These are phyloP conservation scores for Posidonia australis DNA, from an alignment of 106 monocot species.

Conservation along the genomic window DNA sequence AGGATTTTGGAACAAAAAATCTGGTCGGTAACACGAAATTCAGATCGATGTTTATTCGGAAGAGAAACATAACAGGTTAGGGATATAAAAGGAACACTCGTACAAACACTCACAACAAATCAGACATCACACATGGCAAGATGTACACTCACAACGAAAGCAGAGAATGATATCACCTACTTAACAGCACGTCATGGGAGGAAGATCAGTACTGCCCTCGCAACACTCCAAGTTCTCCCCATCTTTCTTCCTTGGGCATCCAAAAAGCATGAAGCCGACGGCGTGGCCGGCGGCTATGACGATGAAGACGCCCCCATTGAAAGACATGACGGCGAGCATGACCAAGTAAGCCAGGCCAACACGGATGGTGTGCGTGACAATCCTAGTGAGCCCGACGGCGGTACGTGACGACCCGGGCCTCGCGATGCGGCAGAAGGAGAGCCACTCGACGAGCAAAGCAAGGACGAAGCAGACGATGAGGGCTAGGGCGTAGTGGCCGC, in stretches of 20 bases:
- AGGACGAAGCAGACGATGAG: slow-evolving; percentile 20
- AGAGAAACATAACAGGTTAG: too few species aligned
- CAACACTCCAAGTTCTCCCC: too few species aligned
- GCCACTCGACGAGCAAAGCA: slow-evolving; percentile 19
- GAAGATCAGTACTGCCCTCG: too few species aligned
- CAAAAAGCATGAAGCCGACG: slow-evolving; percentile 24
- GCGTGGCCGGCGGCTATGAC: slow-evolving; percentile 32
- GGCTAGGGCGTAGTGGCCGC: slow-evolving; percentile 40
- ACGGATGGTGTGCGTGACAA: slow-evolving; percentile 18
- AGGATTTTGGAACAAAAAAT: too few species aligned
- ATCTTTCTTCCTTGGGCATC: not conserved
- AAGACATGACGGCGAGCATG: slow-evolving; percentile 63
- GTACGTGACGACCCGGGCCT: not conserved
- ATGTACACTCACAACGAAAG: too few species aligned
- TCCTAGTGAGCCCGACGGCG: slow-evolving; percentile 3
- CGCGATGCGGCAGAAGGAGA: not conserved
- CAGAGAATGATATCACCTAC: too few species aligned
- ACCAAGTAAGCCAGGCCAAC: slow-evolving; percentile 26
- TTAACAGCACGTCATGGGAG: too few species aligned
- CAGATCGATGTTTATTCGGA: too few species aligned
- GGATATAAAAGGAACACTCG: too few species aligned
- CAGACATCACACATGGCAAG: too few species aligned
- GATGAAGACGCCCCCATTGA: slow-evolving; percentile 47
- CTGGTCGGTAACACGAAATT: too few species aligned
- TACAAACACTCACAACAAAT: too few species aligned